Base-by-base conservation (phyloP, 208 protist genomes). In the Leishmania martiniquensis region DNA sequence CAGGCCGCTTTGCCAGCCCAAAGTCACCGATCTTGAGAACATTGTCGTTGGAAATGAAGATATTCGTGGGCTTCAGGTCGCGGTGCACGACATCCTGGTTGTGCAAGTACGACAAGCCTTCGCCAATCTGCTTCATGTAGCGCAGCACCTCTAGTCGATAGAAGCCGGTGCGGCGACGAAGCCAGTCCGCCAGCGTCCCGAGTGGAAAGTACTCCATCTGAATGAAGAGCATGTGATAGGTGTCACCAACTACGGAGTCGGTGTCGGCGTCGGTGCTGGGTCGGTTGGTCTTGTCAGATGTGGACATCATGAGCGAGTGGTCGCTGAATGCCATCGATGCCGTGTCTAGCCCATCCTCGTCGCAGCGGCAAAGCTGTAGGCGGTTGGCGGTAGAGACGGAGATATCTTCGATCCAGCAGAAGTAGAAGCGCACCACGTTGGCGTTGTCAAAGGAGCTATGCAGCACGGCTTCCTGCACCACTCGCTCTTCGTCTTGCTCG, bases 21-120 rank as follows among this genome's bases (percentile, higher is more conserved):
- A 97, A 97, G 77, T 97, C 93, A 20, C 93, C 93, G 74, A 97
- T 95, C 68, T 97, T 97, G 76, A 97, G 79, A 25, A 86, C 78
- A 22, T 75, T 85, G 47, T 59, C 72, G 49, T 85, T 85, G 4
- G 85, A 85, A 9, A 97, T 78, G 76, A 97, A 97, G 42, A 97
- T 93, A 84, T 97, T 97, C 44, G 90, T 93, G 4, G 93, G 93
- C 76, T 97, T 97, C 68, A 97, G 57, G 75, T 97, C 93, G 55
- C 91, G 89, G 73, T 97, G 93, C 57, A 97, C 81, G 20, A 97
- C 90, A 45, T 89, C 81, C n/a, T 91, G 83, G 4, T 82, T 63
- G 77, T 97, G 93, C 74, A 97, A 76, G 67, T 97, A 97, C 9
- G 66, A 72, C 1, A 97, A 78, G 7, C 93, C 93, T 15, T 90